Conservation (phyloP, 2,329 filamentous ascomycete species). For the Coccinonectria pachysandricola region DNA sequence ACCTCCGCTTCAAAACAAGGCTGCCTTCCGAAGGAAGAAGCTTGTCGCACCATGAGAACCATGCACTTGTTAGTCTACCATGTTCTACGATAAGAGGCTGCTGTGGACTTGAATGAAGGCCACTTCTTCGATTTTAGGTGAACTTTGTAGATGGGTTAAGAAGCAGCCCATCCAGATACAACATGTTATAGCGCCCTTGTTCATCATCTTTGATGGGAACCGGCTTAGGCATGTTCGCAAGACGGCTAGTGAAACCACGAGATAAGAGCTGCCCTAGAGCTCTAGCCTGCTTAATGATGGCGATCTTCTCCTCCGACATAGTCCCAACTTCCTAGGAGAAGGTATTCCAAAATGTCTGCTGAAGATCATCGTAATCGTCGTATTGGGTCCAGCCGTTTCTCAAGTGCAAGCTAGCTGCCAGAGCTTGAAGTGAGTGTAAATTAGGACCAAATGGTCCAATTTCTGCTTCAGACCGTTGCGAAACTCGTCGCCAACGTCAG, state of each 20-base stretch:
- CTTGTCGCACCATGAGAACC: too few relatives aligned
- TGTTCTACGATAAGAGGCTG: too few relatives aligned
- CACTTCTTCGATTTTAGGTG: too few relatives aligned
- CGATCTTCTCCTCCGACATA: slow-evolving; percentile 15
- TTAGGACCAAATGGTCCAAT: slow-evolving; percentile 32
- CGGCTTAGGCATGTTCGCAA: slow-evolving; percentile 24
- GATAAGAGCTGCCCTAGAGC: slow-evolving; percentile 24
- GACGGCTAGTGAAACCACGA: slow-evolving; percentile 27
- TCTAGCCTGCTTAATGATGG: slow-evolving; percentile 22
- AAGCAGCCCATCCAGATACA: slow-evolving; percentile 26
- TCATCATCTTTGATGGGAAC: slow-evolving; percentile 28
- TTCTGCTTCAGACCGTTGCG: slow-evolving; percentile 13
- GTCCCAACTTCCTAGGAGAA: slow-evolving; percentile 22
- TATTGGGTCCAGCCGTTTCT: slow-evolving; percentile 23
- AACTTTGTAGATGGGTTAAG: slow-evolving; percentile 24
- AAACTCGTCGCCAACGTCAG: slow-evolving; percentile 18
- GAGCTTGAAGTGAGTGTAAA: slow-evolving; percentile 23
- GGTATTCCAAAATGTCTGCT: slow-evolving; percentile 23
- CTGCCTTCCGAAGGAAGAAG: too few relatives aligned
- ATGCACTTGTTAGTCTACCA: too few relatives aligned
- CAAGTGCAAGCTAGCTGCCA: slow-evolving; percentile 27
- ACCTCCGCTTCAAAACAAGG: too few relatives aligned
- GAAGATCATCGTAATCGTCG: slow-evolving; percentile 21
- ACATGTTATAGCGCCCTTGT: slow-evolving; percentile 27
- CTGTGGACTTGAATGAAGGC: too few relatives aligned